Evolutionary conservation across 2,329 filamentous ascomycete genomes (phyloP).

Genomic region (Zalaria sp.): DNA sequence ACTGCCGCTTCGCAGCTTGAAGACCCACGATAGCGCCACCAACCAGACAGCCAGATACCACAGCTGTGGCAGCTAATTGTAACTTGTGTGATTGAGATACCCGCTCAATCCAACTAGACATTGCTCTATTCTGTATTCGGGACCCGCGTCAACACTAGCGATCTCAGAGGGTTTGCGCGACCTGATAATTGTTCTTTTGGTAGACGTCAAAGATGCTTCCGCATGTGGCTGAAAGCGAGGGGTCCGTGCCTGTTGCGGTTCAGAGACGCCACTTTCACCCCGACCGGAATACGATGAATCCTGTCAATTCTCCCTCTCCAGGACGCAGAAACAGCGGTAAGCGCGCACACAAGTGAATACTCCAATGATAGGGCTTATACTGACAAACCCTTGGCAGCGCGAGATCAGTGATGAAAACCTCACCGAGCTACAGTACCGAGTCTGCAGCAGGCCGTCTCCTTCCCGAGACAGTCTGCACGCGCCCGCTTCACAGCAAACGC

Average conservation of each 20-base stretch:
- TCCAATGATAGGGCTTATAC: neutral
- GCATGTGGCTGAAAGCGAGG: too few relatives aligned
- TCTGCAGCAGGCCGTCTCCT: constrained; percentile 2
- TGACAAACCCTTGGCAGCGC: neutral
- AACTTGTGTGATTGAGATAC: constrained; percentile 31
- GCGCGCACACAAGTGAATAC: neutral
- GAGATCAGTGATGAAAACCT: constrained; percentile 6
- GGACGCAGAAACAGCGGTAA: neutral
- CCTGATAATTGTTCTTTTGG: too few relatives aligned
- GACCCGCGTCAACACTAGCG: too few relatives aligned
- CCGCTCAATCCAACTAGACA: constrained; percentile 33
- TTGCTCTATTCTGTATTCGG: constrained; percentile 7
- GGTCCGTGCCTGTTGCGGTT: too few relatives aligned
- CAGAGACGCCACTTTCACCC: too few relatives aligned
- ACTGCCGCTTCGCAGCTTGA: constrained; percentile 40
- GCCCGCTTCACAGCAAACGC: neutral
- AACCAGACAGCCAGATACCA: constrained; percentile 36
- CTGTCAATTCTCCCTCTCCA: neutral
- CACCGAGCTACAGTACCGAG: neutral
- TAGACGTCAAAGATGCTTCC: too few relatives aligned
- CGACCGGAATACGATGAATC: too few relatives aligned
- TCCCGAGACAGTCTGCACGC: neutral
- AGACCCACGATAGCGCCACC: constrained; percentile 41
- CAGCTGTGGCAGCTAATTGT: constrained; percentile 58
- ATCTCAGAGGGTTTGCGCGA: too few relatives aligned